Conservation (phyloP, 768 basidiomycete genomes). For the Daedalea quercina region DNA sequence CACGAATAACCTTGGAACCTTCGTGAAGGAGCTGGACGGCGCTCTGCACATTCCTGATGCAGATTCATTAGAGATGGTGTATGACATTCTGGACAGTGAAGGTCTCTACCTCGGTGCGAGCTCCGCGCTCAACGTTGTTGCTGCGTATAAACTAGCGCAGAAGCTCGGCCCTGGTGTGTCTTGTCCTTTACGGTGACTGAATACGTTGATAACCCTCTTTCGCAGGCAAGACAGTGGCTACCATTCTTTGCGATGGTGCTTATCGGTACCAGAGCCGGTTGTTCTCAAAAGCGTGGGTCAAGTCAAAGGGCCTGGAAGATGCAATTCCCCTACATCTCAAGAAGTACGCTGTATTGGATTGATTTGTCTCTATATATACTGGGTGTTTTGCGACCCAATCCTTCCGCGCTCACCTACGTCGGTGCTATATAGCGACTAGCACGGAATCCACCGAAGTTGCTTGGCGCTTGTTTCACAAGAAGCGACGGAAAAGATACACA, state of each 20-base stretch:
- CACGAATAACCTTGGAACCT: constrained; percentile 83
- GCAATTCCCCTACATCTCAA: constrained; percentile 79
- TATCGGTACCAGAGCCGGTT: constrained; percentile 95
- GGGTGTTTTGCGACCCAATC: not conserved
- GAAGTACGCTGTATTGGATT: constrained; percentile 87
- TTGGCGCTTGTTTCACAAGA: no score
- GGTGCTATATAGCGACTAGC: no score
- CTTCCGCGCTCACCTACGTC: no score
- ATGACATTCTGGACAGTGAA: constrained; percentile 85
- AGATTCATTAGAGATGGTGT: constrained; percentile 90
- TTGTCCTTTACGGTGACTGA: not conserved
- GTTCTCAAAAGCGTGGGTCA: constrained; percentile 91
- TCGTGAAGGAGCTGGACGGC: constrained; percentile 72
- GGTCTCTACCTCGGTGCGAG: constrained; percentile 94
- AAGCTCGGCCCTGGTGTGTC: constrained; percentile 73
- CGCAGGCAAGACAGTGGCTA: constrained; percentile 76
- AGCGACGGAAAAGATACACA: no score
- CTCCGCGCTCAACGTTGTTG: constrained; percentile 90
- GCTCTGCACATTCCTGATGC: constrained; percentile 84
- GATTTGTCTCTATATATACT: not conserved
- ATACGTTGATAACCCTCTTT: not conserved
- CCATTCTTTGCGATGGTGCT: constrained; percentile 91
- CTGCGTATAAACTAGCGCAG: constrained; percentile 82
- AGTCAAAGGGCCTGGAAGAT: constrained; percentile 66
- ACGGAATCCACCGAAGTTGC: no score